Percentiles rank a stretch among this genome's conserved stretches.
phyloP scores from a whole-genome alignment of 441 rosid species.

The Jatropha podagrica region DNA sequence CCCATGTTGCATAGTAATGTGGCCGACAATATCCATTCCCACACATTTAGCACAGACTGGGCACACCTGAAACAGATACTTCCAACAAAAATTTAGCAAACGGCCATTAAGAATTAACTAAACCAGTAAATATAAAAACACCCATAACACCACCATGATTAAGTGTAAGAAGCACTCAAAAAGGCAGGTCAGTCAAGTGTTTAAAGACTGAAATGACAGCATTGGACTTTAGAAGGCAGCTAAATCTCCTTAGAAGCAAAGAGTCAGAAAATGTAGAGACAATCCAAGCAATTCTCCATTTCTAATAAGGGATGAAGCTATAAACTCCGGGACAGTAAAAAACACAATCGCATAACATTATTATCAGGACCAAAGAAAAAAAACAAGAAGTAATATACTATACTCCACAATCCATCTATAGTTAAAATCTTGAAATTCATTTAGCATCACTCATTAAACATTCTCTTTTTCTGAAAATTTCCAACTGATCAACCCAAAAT shows the following conservation, averaged over 20 bases:
- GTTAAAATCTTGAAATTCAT: not conserved
- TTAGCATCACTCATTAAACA: not conserved
- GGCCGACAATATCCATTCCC: slow-evolving; percentile 71
- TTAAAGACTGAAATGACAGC: not conserved
- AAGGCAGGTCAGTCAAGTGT: not conserved
- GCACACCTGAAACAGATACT: slow-evolving; percentile 54
- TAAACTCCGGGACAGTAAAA: too few species aligned
- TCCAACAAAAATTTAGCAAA: not conserved
- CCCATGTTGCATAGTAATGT: slow-evolving; percentile 72
- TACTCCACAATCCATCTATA: too few species aligned
- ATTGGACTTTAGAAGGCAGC: not conserved
- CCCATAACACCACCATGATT: not conserved
- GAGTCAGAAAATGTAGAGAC: not conserved
- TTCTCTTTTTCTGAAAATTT: too few species aligned
- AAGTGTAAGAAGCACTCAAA: not conserved
- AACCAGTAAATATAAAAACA: not conserved
- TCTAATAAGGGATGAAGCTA: too few species aligned
- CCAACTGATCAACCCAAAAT: not conserved
- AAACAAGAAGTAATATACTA: too few species aligned
- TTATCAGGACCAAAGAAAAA: too few species aligned
- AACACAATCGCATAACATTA: too few species aligned
- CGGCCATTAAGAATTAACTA: not conserved
- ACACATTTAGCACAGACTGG: slow-evolving; percentile 78
- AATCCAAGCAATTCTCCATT: not conserved
- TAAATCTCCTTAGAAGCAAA: not conserved